phyloP scores from a whole-genome alignment of 805 yeast species.

The Candida patagonica region DNA sequence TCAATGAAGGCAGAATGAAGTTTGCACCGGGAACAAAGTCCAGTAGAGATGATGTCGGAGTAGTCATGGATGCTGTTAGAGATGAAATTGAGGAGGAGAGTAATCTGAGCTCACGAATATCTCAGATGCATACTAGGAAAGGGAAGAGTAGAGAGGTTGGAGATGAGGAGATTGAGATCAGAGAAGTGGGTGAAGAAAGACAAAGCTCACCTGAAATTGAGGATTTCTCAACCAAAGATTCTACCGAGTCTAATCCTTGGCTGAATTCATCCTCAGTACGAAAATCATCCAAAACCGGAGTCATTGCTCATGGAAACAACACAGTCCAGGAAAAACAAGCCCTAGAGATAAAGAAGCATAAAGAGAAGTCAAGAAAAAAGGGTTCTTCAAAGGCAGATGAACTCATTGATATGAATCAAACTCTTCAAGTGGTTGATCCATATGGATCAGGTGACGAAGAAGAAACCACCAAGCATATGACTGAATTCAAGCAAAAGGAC shows the following conservation, averaged over 20 bases:
- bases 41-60: constrained; percentile 23
- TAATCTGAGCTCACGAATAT: constrained; percentile 8
- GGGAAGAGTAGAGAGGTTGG: constrained; percentile 2
- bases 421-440: constrained; percentile 45
- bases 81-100: constrained; percentile 13
- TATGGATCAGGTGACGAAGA: constrained; percentile 36
- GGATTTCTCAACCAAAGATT: constrained; percentile 12
- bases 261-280: constrained; percentile 33
- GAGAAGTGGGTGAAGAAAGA: constrained; percentile 1
- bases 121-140: constrained; percentile 4
- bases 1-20: constrained; percentile 72
- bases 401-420: constrained; percentile 32
- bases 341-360: constrained; percentile 33
- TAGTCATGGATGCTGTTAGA: constrained; percentile 21
- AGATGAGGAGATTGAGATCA: constrained; percentile 2
- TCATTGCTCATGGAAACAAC: constrained; percentile 30
- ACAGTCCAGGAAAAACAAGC: constrained; percentile 37
- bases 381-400: constrained; percentile 18
- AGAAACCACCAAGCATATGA: constrained; percentile 28
- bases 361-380: constrained; percentile 23
- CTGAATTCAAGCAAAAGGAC: constrained; percentile 67
- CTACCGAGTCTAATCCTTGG: constrained; percentile 28
- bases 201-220: constrained; percentile 5
- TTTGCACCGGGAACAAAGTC: constrained; percentile 56
- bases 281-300: constrained; percentile 38